Evolutionary conservation across 2,329 filamentous ascomycete species (phyloP), one percentile per base, ranked within the genome.

Genomic region (Neopestalotiopsis sp.): DNA sequence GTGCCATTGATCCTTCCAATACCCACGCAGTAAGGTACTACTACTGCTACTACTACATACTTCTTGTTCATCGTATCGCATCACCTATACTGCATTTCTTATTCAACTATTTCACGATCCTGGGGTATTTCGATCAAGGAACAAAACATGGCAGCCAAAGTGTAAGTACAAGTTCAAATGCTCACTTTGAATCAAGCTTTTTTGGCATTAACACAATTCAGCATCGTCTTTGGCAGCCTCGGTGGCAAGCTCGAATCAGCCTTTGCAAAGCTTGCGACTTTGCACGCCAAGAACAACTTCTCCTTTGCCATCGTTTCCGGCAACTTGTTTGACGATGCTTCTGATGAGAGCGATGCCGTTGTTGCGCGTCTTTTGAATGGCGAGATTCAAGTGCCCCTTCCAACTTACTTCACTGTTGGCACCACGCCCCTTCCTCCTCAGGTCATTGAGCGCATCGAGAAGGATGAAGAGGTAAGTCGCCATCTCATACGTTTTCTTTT

Each of bases 341-440:
- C 45, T 5, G 81, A 84, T 1, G 85, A 90, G 61, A 87, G 92
- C 66, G 85, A 90, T 56, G 85, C 88, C 13, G 78, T 81, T 10
- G 81, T 96, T 5, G 82, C 85, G 12, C 86, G 88, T 10, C 86
- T 99, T 3, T 81, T 98, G 0, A 81, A 88, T 32, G 94, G 94
- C n/a, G 85, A 88, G 12, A 90, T 97, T 66, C 78, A 85, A 28
- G 85, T 98, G 4, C 91, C 95, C 3, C 83, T 98, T 0, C 91
- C 95, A 1, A 97, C 92, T 9, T 99, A 99, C 82, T 99, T 98
- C 79, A 94, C 93, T 2, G 86, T 97, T 70, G 94, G 93, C 73
- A 90, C 85, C 49, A 86, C 86, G 61, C 82, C 91, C n/a, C 85
- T 99, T 5, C 96, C 96, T 0, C 80, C 85, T 3, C 82, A 84